phyloP scores from a whole-genome alignment of 345 rosid species.

The Hirschfeldia incana region DNA sequence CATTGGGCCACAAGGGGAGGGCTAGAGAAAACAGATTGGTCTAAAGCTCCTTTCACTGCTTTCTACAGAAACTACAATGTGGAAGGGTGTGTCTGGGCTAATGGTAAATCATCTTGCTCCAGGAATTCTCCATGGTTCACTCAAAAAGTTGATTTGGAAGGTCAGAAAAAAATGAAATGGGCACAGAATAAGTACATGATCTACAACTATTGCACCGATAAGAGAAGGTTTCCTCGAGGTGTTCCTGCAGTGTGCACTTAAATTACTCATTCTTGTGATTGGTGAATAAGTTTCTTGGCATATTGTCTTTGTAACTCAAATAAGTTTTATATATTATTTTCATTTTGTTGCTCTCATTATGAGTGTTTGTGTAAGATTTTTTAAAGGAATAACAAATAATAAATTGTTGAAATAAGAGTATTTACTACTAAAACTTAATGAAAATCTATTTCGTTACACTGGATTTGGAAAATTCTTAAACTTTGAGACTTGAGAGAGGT shows the following conservation, averaged over 20 bases:
- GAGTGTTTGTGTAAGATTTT: not conserved
- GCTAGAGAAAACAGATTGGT: not conserved
- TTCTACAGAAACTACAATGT: not conserved
- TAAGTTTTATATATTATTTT: constrained; percentile 14
- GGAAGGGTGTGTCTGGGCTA: not conserved
- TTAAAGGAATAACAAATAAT: not conserved
- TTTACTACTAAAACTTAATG: not conserved
- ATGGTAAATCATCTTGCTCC: not conserved
- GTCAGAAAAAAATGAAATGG: not conserved
- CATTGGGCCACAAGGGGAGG: not conserved
- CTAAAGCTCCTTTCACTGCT: not conserved
- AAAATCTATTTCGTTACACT: not conserved
- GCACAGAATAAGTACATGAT: constrained; percentile 51
- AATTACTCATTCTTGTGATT: not conserved
- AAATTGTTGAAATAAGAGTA: not conserved
- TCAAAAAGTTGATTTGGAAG: constrained; percentile 36
- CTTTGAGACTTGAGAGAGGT: too few relatives aligned
- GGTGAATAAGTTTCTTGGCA: not conserved
- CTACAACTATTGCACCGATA: constrained; percentile 49
- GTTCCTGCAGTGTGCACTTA: constrained; percentile 48
- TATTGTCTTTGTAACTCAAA: not conserved
- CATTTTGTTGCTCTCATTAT: constrained; percentile 16
- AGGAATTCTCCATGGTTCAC: constrained; percentile 38
- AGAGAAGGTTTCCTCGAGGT: constrained; percentile 49
- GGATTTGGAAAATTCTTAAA: too few relatives aligned